Conservation (phyloP, 495 filamentous ascomycete genomes). For the Penicillium taxi region DNA sequence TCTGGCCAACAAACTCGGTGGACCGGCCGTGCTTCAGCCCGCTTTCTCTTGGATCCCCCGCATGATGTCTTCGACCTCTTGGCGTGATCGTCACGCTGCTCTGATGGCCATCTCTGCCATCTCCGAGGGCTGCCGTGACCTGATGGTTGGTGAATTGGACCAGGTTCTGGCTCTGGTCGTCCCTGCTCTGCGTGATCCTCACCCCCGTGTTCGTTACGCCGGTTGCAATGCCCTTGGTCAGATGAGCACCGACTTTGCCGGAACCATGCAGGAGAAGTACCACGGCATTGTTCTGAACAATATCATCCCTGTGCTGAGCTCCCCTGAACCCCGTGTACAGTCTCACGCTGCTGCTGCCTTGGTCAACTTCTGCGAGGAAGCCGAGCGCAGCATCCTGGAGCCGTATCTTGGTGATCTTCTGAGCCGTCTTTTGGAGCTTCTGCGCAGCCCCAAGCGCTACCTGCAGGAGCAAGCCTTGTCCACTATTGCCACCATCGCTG, state of each 20-base stretch:
- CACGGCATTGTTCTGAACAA: slow-evolving; percentile 75
- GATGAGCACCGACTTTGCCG: slow-evolving; percentile 99
- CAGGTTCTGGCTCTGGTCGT: slow-evolving; percentile 91
- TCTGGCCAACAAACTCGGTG: slow-evolving; percentile 93
- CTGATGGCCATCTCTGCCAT: slow-evolving; percentile 99
- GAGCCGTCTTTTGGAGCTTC: slow-evolving; percentile 68
- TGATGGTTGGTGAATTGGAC: slow-evolving; percentile 91
- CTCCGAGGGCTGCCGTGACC: slow-evolving; percentile 90
- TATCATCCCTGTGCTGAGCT: slow-evolving; percentile 88
- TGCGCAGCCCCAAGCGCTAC: slow-evolving; percentile 86
- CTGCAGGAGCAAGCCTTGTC: slow-evolving; percentile 98
- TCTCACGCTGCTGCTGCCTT: slow-evolving; percentile 94
- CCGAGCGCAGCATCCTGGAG: slow-evolving; percentile 83
- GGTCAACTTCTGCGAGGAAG: slow-evolving; percentile 99
- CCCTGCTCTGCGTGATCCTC: slow-evolving; percentile 82
- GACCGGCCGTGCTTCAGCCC: slow-evolving; percentile 75
- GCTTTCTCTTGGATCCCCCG: slow-evolving; percentile 94
- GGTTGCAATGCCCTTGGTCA: slow-evolving; percentile 98
- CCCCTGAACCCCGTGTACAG: slow-evolving; percentile 87
- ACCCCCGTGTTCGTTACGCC: slow-evolving; percentile 93
- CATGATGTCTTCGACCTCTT: slow-evolving; percentile 93
- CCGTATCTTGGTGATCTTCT: slow-evolving; percentile 89
- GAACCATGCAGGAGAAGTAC: slow-evolving; percentile 96
- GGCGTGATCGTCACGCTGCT: slow-evolving; percentile 94
- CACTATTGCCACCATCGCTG: slow-evolving; percentile 96